Evolutionary conservation across 192 early-diverging fungal species (phyloP), one percentile per base, ranked within the genome.

Genomic region (Geosiphon pyriformis): DNA sequence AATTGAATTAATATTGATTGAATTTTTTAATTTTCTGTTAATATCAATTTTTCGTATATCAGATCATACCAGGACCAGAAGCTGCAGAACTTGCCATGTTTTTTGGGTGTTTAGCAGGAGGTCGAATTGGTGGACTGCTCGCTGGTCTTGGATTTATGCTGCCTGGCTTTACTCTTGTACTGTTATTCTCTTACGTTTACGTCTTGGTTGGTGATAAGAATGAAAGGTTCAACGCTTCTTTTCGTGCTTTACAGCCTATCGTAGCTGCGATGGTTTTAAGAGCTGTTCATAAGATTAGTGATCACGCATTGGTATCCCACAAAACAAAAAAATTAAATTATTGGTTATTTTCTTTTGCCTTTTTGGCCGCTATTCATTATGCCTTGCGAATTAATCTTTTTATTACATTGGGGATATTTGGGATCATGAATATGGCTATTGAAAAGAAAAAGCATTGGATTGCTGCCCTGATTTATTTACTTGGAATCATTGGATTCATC

Each of bases 71-170:
- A 3, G 82, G 82, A 8, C 82, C 82, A 23, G 82, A 83, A 52
- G 82, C 82, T 0, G 76, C 82, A 0, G 82, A 84, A 62, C 71
- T 83, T 7, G 78, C 75, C 49, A 78, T 76, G 72, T 83, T 76
- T 50, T 83, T 83, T 60, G 82, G 81, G 1, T 73, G 65, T 60
- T 69, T 83, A 2, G 47, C 78, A 2, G 65, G 82, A 1, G 82
- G 82, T 15, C 47, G 74, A 8, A 4, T 74, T 20, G 82, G 82
- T 1, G 82, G 78, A 1, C 32, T 83, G 8, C 61, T 79, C 17
- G 82, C 67, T 3, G 82, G 82, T 25, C 12, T 83, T 6, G 82
- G 76, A 25, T 83, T 83, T 60, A 61, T 82, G 0, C 8, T 82
- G n/a, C 82, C 82, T 3, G 82, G 82, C 25, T 83, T 83, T 50